These are phyloP conservation scores for Dipteronia dyeriana DNA, from an alignment of 345 rosid genomes.

Conservation along the genomic window DNA sequence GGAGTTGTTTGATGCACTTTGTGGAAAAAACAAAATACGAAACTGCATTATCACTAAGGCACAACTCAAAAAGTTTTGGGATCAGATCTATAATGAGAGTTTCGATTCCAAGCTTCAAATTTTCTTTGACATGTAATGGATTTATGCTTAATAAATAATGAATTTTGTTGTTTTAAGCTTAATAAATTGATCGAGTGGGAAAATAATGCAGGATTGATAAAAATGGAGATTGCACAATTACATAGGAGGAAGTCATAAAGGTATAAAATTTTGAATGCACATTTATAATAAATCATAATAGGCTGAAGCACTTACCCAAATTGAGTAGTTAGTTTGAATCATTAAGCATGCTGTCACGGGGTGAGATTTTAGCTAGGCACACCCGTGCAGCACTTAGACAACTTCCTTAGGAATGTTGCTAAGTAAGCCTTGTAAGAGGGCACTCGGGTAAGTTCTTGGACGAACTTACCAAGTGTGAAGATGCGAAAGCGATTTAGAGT, in stretches of 20 bases:
- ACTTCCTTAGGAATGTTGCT: too few species aligned
- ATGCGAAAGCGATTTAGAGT: too few species aligned
- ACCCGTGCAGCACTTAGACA: too few species aligned
- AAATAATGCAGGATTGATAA: constrained; percentile 68
- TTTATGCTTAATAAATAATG: background rate
- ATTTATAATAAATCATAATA: too few species aligned
- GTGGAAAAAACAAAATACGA: constrained; percentile 47
- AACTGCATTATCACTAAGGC: constrained; percentile 52
- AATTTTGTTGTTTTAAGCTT: constrained; percentile 1
- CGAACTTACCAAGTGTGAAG: too few species aligned
- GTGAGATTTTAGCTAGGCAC: too few species aligned
- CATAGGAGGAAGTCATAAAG: constrained; percentile 72
- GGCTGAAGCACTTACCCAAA: background rate
- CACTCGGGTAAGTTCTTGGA: too few species aligned
- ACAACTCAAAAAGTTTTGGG: constrained; percentile 66
- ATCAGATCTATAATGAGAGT: constrained; percentile 67
- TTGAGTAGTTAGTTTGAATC: background rate
- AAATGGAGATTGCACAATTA: constrained; percentile 80
- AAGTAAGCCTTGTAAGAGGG: too few species aligned
- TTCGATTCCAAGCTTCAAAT: constrained; percentile 73
- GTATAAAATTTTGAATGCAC: constrained; percentile 25
- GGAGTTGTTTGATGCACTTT: constrained; percentile 65
- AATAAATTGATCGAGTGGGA: background rate
- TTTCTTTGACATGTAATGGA: constrained; percentile 67
- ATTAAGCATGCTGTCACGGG: too few species aligned